Percentiles rank a stretch among this genome's conserved stretches.
These are phyloP conservation scores for Ophiostoma fasciatum DNA, from an alignment of 2,329 filamentous ascomycete species.

Conservation along the genomic window DNA sequence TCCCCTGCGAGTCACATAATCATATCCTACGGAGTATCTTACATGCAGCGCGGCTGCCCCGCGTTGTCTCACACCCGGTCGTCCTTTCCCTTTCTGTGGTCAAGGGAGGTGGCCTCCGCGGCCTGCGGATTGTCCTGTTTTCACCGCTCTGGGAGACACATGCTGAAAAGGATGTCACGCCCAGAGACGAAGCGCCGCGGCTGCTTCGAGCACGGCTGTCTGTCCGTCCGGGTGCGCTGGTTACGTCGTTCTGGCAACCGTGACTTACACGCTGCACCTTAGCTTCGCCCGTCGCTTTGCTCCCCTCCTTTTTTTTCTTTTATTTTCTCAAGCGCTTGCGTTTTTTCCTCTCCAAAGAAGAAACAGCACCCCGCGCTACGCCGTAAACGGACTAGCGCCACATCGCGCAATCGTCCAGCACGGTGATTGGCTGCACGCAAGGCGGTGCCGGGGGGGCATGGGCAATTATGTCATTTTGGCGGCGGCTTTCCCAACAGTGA, in stretches of 20 bases:
- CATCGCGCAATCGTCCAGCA: constrained; percentile 11
- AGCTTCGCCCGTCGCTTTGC: neutral
- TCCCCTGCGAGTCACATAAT: neutral
- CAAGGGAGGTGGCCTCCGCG: too few species aligned
- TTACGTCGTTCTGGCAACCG: neutral
- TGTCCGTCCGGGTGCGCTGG: too few species aligned
- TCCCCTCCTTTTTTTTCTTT: neutral
- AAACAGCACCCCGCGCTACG: constrained; percentile 9
- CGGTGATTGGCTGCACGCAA: constrained; percentile 7
- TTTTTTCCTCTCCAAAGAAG: neutral
- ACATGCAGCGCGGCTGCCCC: too few species aligned
- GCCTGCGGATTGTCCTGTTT: too few species aligned
- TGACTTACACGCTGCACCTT: constrained; percentile 4
- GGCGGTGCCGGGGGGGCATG: neutral
- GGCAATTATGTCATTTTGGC: constrained; percentile 11
- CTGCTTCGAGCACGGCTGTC: too few species aligned
- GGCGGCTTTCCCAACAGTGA: constrained; percentile 3
- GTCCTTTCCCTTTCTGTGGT: neutral
- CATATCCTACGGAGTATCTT: too few species aligned
- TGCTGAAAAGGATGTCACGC: too few species aligned
- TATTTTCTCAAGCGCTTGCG: too few species aligned
- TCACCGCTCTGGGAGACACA: too few species aligned
- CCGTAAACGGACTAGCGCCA: constrained; percentile 5
- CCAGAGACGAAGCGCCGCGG: too few species aligned
- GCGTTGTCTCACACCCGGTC: neutral